Evolutionary conservation across 805 yeast genomes (phyloP), one percentile per base, ranked within the genome.

Genomic region (Ogataea wickerhamii): DNA sequence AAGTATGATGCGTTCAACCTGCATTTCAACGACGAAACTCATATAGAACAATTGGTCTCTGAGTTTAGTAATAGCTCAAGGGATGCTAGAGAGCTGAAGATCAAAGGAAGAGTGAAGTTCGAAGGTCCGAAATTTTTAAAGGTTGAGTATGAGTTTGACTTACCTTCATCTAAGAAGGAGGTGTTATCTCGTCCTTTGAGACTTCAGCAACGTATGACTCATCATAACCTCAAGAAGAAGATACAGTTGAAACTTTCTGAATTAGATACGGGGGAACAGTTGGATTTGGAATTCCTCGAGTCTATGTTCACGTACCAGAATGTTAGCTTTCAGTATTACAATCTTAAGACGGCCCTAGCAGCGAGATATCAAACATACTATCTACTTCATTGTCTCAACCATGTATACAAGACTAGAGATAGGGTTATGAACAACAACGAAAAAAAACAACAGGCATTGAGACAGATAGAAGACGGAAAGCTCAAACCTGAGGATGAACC

Each of bases 341-440:
- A 68, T n/a, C 76, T 77, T 43, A 71, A 68, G 12, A 49, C 63
- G 2, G 66, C 67, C 28, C 20, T 60, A 4, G 49, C 48, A 25
- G 23, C 36, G 2, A 48, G 41, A 5, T 76, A 88, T 53, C 76
- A 80, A 53, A 76, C 76, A 43, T 58, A 85, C 24, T 85, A 85
- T 60, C 57, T 71, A 0, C 55, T 85, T 43, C 98, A 91, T 63
- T 73, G 75, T 4, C 58, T 88, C 38, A 91, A 93, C 53, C 98
- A 91, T 59, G 64, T 93, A 22, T 76, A 69, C 63, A 88, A 89
- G 61, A 87, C 97, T 0, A 74, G 96, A 54, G 97, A 88, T 60
- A 66, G 80, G n/a, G 74, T 91, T 13, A 51, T 91, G 49, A 84
- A 83, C 56, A 82, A 93, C 63, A 87, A 82, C 49, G 73, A 75